Conservation (phyloP, 176 grass and related monocot species). For the Ampelocalamus luodianensis region DNA sequence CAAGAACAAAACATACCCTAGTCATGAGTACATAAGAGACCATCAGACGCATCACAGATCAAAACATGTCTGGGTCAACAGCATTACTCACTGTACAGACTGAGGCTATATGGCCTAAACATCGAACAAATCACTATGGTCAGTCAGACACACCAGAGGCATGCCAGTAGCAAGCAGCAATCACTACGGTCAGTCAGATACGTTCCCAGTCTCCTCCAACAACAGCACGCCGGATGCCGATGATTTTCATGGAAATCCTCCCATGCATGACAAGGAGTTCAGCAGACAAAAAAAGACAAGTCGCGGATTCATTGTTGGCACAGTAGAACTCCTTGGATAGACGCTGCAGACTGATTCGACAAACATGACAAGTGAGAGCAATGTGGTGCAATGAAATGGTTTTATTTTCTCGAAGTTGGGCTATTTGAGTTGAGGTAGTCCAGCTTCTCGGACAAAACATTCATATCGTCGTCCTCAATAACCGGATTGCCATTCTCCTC, state of each 20-base stretch:
- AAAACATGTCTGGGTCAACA: slow-evolving; percentile 17
- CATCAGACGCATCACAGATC: neutral
- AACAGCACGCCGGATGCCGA: neutral
- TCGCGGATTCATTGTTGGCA: neutral
- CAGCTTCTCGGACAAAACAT: slow-evolving; percentile 65
- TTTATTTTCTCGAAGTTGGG: slow-evolving; percentile 33
- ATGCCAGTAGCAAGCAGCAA: neutral
- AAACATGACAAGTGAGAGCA: neutral
- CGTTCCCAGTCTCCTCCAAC: neutral
- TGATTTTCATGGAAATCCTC: neutral
- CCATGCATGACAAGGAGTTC: neutral
- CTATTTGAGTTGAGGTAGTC: slow-evolving; percentile 56
- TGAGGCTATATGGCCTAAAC: slow-evolving; percentile 11
- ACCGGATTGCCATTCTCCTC: slow-evolving; percentile 45
- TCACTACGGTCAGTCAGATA: slow-evolving; percentile 5
- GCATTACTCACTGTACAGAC: neutral
- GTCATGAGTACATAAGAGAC: neutral
- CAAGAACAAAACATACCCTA: neutral
- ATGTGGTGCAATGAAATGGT: neutral
- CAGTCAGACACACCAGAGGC: neutral
- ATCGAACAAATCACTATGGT: slow-evolving; percentile 5
- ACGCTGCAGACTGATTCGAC: neutral
- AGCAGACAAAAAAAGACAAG: neutral
- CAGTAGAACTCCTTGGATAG: neutral
- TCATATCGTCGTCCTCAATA: slow-evolving; percentile 56